phyloP scores from a whole-genome alignment of 192 early-diverging fungal genomes.

The Podila horticola region DNA sequence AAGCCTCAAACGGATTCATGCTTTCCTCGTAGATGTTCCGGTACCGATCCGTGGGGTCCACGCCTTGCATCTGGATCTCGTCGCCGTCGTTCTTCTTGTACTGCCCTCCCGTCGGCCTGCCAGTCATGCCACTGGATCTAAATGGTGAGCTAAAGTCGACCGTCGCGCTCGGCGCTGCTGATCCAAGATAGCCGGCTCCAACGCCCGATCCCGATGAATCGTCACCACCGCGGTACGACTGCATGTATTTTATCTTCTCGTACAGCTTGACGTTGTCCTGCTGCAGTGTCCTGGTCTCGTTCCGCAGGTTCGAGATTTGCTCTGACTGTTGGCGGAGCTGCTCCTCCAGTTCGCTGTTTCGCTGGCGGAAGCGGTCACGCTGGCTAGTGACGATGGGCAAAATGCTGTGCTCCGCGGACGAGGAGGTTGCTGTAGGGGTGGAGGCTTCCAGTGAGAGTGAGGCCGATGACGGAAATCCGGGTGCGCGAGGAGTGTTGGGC shows the following conservation, averaged over 20 bases:
- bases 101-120: conserved; percentile 7
- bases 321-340: conserved; percentile 61
- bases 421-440: neutral
- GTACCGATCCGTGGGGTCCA: conserved; percentile 75
- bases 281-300: conserved; percentile 73
- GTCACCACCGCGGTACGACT: conserved; percentile 67
- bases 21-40: conserved; percentile 84
- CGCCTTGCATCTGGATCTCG: conserved; percentile 42
- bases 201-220: conserved; percentile 20
- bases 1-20: conserved; percentile 90
- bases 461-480: conserved; percentile 30
- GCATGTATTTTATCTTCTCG: conserved; percentile 89
- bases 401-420: conserved; percentile 60
- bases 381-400: conserved; percentile 90
- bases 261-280: conserved; percentile 91
- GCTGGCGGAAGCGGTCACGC: conserved; percentile 89
- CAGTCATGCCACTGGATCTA: conserved; percentile 8
- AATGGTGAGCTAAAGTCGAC: conserved; percentile 50
- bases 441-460: conserved; percentile 17
- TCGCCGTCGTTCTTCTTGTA: conserved; percentile 48
- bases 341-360: conserved; percentile 87
- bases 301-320: conserved; percentile 66
- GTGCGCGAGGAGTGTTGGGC: conserved; percentile 19
- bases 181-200: conserved; percentile 11
- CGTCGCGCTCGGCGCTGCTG: conserved; percentile 32